Evolutionary conservation across 345 rosid genomes (phyloP).

Genomic region (Clarkia xantiana): DNA sequence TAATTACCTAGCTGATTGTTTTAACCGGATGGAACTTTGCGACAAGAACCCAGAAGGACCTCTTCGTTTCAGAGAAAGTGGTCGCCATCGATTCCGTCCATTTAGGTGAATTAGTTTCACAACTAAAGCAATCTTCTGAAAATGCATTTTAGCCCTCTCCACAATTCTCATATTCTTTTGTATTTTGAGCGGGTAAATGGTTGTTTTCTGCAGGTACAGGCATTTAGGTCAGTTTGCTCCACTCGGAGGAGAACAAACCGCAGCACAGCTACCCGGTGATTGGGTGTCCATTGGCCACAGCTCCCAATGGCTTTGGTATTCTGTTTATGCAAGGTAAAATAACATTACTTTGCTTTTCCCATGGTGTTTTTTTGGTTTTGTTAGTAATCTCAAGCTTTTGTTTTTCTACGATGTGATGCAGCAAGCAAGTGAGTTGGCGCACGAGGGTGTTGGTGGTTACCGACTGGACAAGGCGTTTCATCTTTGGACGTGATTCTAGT

Average conservation of each 20-base stretch:
- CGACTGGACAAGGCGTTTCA: constrained; percentile 82
- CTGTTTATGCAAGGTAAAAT: constrained; percentile 79
- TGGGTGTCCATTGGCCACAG: constrained; percentile 92
- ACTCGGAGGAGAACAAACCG: constrained; percentile 94
- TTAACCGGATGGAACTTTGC: constrained; percentile 82
- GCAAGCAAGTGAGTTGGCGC: constrained; percentile 97
- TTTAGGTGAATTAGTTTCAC: constrained; percentile 38
- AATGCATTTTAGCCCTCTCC: too few species aligned
- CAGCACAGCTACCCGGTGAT: constrained; percentile 95
- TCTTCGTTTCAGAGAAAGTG: constrained; percentile 75
- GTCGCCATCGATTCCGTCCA: constrained; percentile 91
- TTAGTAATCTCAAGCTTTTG: neutral
- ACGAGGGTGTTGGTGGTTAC: constrained; percentile 79
- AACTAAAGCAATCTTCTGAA: neutral
- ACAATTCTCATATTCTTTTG: neutral
- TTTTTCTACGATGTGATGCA: constrained; percentile 13
- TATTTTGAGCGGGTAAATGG: neutral
- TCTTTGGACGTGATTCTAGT: constrained; percentile 90
- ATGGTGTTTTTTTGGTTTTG: neutral
- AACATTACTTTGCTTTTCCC: neutral
- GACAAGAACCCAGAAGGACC: constrained; percentile 93
- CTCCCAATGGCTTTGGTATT: constrained; percentile 94
- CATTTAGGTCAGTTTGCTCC: constrained; percentile 97
- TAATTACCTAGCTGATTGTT: constrained; percentile 76
- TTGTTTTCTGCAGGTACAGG: constrained; percentile 42